phyloP scores from a whole-genome alignment of 2,329 filamentous ascomycete genomes.

The Metarhizium robertsii region DNA sequence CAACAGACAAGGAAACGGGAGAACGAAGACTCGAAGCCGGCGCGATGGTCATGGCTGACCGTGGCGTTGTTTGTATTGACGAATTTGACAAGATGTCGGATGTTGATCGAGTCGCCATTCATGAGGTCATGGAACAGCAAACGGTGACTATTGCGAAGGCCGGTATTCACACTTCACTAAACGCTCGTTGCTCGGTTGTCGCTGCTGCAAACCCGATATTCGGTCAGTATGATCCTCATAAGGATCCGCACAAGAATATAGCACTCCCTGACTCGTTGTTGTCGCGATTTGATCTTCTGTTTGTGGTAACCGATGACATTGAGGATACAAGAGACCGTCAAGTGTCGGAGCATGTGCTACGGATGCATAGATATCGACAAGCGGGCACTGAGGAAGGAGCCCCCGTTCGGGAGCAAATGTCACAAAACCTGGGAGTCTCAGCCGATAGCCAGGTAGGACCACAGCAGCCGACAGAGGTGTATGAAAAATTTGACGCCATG shows the following conservation, averaged over 20 bases:
- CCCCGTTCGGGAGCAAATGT: slow-evolving; percentile 79
- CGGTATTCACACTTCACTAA: slow-evolving; percentile 93
- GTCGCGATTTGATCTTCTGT: slow-evolving; percentile 96
- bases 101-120: slow-evolving; percentile 92
- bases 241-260: slow-evolving; percentile 98
- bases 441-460: slow-evolving; percentile 65
- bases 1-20: slow-evolving; percentile 93
- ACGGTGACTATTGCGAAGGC: slow-evolving; percentile 98
- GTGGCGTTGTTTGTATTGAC: slow-evolving; percentile 96
- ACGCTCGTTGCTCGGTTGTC: slow-evolving; percentile 92
- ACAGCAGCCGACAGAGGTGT: slow-evolving; percentile 77
- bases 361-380: slow-evolving; percentile 93
- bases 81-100: slow-evolving; percentile 99
- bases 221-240: slow-evolving; percentile 96
- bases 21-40: slow-evolving; percentile 91
- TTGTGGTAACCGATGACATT: slow-evolving; percentile 96
- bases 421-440: slow-evolving; percentile 80
- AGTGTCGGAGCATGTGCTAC: slow-evolving; percentile 90
- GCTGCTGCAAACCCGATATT: slow-evolving; percentile 97
- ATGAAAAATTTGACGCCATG: slow-evolving; percentile 94
- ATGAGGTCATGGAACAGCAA: slow-evolving; percentile 99
- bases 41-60: slow-evolving; percentile 96
- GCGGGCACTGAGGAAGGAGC: slow-evolving; percentile 90
- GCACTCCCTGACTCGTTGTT: slow-evolving; percentile 91
- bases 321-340: slow-evolving; percentile 86